A percentile compares a stretch with the other conserved stretches of the same genome.
phyloP scores from a whole-genome alignment of 805 yeast genomes.

The Lipomyces oligophaga region DNA sequence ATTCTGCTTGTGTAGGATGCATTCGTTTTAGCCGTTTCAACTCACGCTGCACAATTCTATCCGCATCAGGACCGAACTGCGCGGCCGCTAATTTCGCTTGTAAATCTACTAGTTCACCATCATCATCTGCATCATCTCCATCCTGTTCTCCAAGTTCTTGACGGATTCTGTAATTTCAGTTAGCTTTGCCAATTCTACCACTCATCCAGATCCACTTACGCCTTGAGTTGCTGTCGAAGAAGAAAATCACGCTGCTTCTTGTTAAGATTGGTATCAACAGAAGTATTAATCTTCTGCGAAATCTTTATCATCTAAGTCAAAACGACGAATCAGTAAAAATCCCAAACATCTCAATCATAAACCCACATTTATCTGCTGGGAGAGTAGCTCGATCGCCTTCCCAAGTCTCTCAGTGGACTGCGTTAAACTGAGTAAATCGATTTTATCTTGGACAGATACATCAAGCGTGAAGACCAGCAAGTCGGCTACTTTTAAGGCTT shows the following conservation, averaged over 20 bases:
- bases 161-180: conserved; percentile 20
- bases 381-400: conserved; percentile 19
- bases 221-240: conserved; percentile 29
- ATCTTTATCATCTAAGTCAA: conserved; percentile 17
- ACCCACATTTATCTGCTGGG: conserved; percentile 26
- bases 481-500: conserved; percentile 38
- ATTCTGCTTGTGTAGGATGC: conserved; percentile 43
- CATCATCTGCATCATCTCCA: conserved; percentile 35
- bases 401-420: conserved; percentile 32
- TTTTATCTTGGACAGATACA: conserved; percentile 34
- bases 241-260: conserved; percentile 34
- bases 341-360: background rate
- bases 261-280: conserved; percentile 28
- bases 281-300: conserved; percentile 29
- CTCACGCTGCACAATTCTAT: conserved; percentile 39
- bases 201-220: conserved; percentile 7
- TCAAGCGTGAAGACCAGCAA: conserved; percentile 39
- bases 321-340: no score
- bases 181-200: background rate
- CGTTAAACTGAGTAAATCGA: conserved; percentile 33
- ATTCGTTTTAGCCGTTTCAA: conserved; percentile 39
- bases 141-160: conserved; percentile 32
- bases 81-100: conserved; percentile 31
- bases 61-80: conserved; percentile 31
- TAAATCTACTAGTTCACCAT: conserved; percentile 37